These are phyloP conservation scores for Prototheca cutis DNA, from an alignment of 163 green algal genomes.

Conservation along the genomic window DNA sequence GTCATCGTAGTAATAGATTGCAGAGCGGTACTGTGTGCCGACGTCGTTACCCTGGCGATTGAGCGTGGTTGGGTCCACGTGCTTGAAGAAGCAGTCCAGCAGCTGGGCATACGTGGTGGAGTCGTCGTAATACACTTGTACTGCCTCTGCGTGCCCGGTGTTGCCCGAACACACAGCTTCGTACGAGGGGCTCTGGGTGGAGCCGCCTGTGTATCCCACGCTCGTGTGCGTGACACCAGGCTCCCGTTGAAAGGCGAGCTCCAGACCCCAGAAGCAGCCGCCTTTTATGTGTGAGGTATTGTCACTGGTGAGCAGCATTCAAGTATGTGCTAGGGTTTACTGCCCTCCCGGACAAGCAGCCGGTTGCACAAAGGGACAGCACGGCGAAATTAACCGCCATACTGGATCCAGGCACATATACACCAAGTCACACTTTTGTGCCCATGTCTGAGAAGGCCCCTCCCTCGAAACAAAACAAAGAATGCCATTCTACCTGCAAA, in stretches of 20 bases:
- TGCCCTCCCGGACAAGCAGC: neutral
- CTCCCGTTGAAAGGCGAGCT: slow-evolving; percentile 55
- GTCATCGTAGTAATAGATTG: slow-evolving; percentile 47
- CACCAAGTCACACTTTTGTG: too few species aligned
- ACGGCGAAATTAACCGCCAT: too few species aligned
- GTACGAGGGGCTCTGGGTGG: slow-evolving; percentile 52
- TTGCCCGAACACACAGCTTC: slow-evolving; percentile 31
- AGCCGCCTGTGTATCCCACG: slow-evolving; percentile 46
- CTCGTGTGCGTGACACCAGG: slow-evolving; percentile 47
- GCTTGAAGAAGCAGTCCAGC: slow-evolving; percentile 56
- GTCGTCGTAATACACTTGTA: slow-evolving; percentile 53
- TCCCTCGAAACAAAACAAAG: too few species aligned
- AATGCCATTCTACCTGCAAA: too few species aligned
- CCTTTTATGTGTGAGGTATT: neutral
- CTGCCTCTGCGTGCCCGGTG: slow-evolving; percentile 72
- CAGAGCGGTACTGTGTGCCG: slow-evolving; percentile 61
- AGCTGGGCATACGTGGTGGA: slow-evolving; percentile 39
- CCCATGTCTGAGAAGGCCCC: too few species aligned
- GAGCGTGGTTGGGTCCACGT: slow-evolving; percentile 63
- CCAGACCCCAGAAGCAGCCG: slow-evolving; percentile 31
- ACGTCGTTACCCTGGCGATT: slow-evolving; percentile 68
- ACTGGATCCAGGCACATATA: too few species aligned
- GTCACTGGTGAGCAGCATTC: neutral
- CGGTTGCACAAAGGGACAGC: too few species aligned
- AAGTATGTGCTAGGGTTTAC: neutral